Evolutionary conservation across 441 rosid genomes (phyloP).

Genomic region (Codiaeum variegatum): DNA sequence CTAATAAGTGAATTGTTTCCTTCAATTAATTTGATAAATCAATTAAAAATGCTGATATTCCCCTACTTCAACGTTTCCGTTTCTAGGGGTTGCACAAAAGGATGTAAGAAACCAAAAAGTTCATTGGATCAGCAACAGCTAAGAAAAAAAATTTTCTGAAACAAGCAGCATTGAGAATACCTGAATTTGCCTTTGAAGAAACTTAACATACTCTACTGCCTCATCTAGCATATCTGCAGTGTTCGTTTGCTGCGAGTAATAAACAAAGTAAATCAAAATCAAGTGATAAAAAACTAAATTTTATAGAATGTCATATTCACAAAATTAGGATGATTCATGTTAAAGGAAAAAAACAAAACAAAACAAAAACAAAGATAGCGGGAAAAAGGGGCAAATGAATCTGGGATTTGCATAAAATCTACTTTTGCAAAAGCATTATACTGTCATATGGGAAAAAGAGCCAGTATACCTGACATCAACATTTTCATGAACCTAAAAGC

Average conservation of each 20-base stretch:
- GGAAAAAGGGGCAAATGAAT: neutral
- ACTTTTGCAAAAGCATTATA: neutral
- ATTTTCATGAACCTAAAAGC: neutral
- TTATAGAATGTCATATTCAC: neutral
- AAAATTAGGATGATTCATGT: neutral
- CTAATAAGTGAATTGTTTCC: neutral
- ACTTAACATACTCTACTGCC: slow-evolving; percentile 74
- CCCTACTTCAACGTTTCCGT: neutral
- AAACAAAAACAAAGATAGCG: neutral
- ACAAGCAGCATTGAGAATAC: slow-evolving; percentile 29
- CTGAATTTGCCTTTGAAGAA: slow-evolving; percentile 76
- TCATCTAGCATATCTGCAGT: slow-evolving; percentile 88
- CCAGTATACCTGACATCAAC: neutral
- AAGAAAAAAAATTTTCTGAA: slow-evolving; percentile 7
- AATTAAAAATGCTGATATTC: neutral
- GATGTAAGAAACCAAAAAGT: neutral
- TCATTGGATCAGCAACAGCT: slow-evolving; percentile 2
- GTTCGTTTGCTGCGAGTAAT: slow-evolving; percentile 68
- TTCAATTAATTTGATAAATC: neutral
- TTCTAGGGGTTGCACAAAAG: neutral
- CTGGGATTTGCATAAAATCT: neutral
- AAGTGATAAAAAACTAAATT: slow-evolving; percentile 1
- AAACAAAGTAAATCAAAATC: neutral
- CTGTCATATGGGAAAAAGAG: too few species aligned
- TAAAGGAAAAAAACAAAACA: too few species aligned